A percentile compares a stretch with the other conserved stretches of the same genome.
These are phyloP conservation scores for Skeletonema menzelii DNA, from an alignment of 108 stramenopile species.

Conservation along the genomic window DNA sequence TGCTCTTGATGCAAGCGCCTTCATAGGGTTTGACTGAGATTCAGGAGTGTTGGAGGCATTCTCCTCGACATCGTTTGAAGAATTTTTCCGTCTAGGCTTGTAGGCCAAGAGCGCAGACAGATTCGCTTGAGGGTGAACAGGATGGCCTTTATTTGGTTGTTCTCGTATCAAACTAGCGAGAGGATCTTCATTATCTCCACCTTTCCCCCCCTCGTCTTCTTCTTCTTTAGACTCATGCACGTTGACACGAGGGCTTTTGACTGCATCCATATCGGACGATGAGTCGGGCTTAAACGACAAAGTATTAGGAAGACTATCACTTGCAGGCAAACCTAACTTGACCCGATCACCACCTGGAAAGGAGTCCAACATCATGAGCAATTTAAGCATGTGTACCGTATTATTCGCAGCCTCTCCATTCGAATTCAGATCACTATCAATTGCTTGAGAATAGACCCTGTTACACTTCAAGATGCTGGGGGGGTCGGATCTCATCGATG, in stretches of 20 bases:
- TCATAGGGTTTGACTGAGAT: background rate
- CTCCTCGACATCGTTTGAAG: background rate
- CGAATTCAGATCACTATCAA: background rate
- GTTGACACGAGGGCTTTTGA: background rate
- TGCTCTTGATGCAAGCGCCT: background rate
- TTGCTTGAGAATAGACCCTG: background rate
- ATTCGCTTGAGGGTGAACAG: background rate
- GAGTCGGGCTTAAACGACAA: background rate
- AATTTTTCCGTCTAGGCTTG: background rate
- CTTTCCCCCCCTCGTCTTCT: background rate
- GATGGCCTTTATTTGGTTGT: background rate
- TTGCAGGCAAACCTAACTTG: background rate
- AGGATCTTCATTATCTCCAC: background rate
- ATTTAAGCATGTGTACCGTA: background rate
- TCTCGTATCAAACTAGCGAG: background rate
- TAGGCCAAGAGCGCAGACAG: background rate
- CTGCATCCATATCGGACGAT: background rate
- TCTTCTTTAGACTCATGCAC: background rate
- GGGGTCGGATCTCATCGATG: background rate
- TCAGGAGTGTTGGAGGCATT: background rate
- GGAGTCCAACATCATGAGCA: background rate
- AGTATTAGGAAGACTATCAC: background rate
- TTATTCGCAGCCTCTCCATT: background rate
- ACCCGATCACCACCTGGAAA: background rate
- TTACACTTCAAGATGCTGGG: background rate